These are phyloP conservation scores for Sphaerulina populicola DNA, from an alignment of 2,329 filamentous ascomycete genomes.

Conservation along the genomic window DNA sequence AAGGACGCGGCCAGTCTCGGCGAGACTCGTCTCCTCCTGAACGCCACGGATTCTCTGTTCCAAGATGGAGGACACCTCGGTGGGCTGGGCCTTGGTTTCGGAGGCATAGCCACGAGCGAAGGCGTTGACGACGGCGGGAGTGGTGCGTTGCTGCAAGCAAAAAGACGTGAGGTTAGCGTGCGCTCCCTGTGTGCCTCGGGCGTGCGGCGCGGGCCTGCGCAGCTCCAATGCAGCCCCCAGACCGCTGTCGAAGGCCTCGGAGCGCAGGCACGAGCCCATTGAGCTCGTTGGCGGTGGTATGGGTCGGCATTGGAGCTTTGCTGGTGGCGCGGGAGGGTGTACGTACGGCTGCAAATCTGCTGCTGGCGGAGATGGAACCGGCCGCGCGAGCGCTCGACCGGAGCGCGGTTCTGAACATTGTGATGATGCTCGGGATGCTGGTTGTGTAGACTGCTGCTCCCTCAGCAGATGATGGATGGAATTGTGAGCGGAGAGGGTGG, in stretches of 20 bases:
- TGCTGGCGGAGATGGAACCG: conserved; percentile 83
- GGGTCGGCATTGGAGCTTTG: conserved; percentile 36
- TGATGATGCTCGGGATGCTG: conserved; percentile 43
- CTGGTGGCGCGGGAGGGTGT: conserved; percentile 36
- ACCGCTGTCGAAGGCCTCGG: conserved; percentile 30
- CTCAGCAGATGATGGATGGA: conserved; percentile 25
- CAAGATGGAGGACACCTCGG: conserved; percentile 97
- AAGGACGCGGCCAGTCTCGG: conserved; percentile 97
- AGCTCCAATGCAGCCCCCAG: conserved; percentile 34
- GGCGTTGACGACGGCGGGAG: conserved; percentile 67
- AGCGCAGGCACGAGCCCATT: conserved; percentile 38
- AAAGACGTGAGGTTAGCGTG: conserved; percentile 45
- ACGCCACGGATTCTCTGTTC: conserved; percentile 99
- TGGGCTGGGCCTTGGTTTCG: conserved; percentile 90
- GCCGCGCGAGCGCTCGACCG: conserved; percentile 93
- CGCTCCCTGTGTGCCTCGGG: conserved; percentile 29
- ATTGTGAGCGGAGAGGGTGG: conserved; percentile 23
- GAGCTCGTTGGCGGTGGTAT: conserved; percentile 18
- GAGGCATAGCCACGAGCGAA: conserved; percentile 73
- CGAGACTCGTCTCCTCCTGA: conserved; percentile 89
- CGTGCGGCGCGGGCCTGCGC: conserved; percentile 26
- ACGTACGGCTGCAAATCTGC: conserved; percentile 94
- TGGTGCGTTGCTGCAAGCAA: conserved; percentile 66
- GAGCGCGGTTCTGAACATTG: conserved; percentile 95
- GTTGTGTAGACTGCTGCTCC: conserved; percentile 26